Conservation (phyloP, 1,139 yeast genomes). For the Candida dubliniensis region DNA sequence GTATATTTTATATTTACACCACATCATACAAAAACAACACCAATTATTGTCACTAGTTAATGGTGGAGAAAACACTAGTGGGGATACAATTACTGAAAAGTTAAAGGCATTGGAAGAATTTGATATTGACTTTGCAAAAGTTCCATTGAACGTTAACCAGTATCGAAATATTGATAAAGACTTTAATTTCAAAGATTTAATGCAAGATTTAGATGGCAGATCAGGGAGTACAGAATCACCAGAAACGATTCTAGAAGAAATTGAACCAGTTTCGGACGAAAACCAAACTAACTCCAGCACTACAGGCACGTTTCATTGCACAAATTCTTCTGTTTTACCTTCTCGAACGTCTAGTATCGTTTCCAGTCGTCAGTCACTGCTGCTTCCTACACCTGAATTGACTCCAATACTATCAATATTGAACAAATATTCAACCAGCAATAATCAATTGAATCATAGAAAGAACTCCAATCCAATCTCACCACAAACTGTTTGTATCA, state of each 20-base stretch:
- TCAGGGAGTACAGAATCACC: neutral
- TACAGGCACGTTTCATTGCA: neutral
- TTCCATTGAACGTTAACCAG: slow-evolving; percentile 56
- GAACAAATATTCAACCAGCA: slow-evolving; percentile 21
- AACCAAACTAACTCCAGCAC: neutral
- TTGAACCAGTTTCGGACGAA: slow-evolving; percentile 6
- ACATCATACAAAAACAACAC: slow-evolving; percentile 50
- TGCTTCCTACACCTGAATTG: slow-evolving; percentile 47
- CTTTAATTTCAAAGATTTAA: slow-evolving; percentile 47
- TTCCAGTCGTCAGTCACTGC: slow-evolving; percentile 18
- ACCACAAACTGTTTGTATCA: slow-evolving; percentile 14
- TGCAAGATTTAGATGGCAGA: slow-evolving; percentile 9
- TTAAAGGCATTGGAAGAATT: slow-evolving; percentile 20
- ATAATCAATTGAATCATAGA: slow-evolving; percentile 7
- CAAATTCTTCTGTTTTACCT: neutral
- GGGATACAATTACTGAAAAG: neutral
- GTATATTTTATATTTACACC: slow-evolving; percentile 69
- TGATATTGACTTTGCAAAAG: slow-evolving; percentile 47
- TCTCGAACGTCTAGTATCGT: slow-evolving; percentile 9
- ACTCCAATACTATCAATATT: slow-evolving; percentile 35
- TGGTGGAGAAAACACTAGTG: neutral
- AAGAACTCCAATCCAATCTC: slow-evolving; percentile 15
- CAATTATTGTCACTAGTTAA: slow-evolving; percentile 24
- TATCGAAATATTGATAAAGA: slow-evolving; percentile 61
- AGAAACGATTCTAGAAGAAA: slow-evolving; percentile 2